Conservation (phyloP, 495 filamentous ascomycete genomes). For the Xylaria venustula region DNA sequence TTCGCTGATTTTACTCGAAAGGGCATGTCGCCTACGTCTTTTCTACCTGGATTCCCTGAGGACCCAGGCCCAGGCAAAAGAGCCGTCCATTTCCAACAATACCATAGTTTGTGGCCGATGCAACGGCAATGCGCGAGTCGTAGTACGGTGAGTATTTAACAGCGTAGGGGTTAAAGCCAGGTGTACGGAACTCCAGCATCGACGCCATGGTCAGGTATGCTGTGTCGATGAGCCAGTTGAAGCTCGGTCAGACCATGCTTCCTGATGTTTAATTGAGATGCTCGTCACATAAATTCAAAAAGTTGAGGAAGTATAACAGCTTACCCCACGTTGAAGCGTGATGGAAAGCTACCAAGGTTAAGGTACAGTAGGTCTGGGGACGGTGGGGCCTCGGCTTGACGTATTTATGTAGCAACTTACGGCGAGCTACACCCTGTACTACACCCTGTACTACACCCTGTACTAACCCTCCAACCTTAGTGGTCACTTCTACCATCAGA, state of each 20-base stretch:
- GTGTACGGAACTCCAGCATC: constrained; percentile 92
- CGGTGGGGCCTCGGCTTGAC: constrained; percentile 26
- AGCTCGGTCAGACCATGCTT: constrained; percentile 15
- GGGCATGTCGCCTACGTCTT: constrained; percentile 55
- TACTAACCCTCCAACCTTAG: no score
- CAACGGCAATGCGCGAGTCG: constrained; percentile 87
- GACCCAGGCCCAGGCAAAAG: constrained; percentile 75
- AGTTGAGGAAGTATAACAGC: neutral
- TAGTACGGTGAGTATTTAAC: constrained; percentile 98
- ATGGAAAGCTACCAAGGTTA: neutral
- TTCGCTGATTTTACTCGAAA: neutral
- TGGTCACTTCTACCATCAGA: no score
- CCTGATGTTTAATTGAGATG: constrained; percentile 17
- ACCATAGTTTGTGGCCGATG: constrained; percentile 85
- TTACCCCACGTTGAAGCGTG: neutral
- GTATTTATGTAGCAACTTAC: neutral
- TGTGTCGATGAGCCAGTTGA: neutral
- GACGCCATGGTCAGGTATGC: constrained; percentile 34
- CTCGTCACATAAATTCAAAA: constrained; percentile 8
- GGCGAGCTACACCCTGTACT: no score
- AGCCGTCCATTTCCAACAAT: constrained; percentile 94
- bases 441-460: no score
- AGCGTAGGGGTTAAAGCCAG: constrained; percentile 90
- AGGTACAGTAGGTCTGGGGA: constrained; percentile 2
- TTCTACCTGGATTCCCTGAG: constrained; percentile 76